phyloP scores from a whole-genome alignment of 2,329 filamentous ascomycete genomes.

The Phaeosphaeria sp. region DNA sequence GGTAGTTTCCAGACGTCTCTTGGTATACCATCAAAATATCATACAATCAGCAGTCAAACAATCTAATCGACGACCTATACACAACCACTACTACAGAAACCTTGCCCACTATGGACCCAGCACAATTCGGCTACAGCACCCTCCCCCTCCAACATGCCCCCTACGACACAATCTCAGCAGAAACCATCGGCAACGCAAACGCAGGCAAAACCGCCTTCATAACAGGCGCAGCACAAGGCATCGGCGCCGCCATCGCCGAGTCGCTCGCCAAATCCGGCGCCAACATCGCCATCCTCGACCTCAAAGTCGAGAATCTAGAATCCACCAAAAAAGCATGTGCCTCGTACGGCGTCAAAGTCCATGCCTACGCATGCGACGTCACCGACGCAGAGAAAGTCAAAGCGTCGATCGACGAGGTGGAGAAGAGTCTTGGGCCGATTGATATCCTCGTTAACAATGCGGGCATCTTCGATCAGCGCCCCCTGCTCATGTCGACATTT shows the following conservation, averaged over 20 bases:
- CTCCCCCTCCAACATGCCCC: slow-evolving; percentile 24
- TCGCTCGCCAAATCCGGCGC: slow-evolving; percentile 36
- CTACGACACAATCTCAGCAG: slow-evolving; percentile 22
- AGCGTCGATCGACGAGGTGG: slow-evolving; percentile 21
- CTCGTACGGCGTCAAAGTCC: slow-evolving; percentile 25
- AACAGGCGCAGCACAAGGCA: slow-evolving; percentile 37
- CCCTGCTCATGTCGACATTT: slow-evolving; percentile 35
- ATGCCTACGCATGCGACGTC: slow-evolving; percentile 32
- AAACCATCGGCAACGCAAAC: slow-evolving; percentile 25
- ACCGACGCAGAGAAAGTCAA: slow-evolving; percentile 19
- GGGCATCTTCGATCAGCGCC: slow-evolving; percentile 34
- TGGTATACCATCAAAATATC: neutral
- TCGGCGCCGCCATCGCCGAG: slow-evolving; percentile 37
- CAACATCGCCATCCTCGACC: slow-evolving; percentile 33
- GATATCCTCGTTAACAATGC: slow-evolving; percentile 41
- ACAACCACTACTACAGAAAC: neutral
- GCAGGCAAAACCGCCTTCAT: slow-evolving; percentile 33
- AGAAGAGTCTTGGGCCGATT: slow-evolving; percentile 29
- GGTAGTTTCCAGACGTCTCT: neutral
- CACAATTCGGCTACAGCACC: slow-evolving; percentile 30
- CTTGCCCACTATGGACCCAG: slow-evolving; percentile 24
- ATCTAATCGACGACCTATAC: neutral
- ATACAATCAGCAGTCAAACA: neutral
- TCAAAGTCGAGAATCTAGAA: slow-evolving; percentile 21
- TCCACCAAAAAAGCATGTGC: slow-evolving; percentile 32